Evolutionary conservation across 1,284 basidiomycete genomes (phyloP).

Genomic region (Apiotrichum montevideense): DNA sequence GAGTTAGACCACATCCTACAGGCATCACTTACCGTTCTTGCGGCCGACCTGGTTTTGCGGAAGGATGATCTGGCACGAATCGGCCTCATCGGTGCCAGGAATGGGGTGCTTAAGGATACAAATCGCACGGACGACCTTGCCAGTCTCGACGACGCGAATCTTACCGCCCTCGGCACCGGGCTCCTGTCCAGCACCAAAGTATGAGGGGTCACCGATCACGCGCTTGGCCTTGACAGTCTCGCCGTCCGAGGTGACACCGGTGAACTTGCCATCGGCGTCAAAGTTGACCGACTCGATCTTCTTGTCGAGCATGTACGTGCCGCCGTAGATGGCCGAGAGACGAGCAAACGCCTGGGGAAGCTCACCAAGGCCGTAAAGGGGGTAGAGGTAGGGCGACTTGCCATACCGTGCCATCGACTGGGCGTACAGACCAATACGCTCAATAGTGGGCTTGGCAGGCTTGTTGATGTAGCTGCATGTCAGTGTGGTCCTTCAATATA

Average conservation of each 20-base stretch:
- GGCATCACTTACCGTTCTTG: constrained; percentile 67
- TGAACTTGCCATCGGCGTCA: constrained; percentile 78
- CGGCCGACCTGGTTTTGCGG: constrained; percentile 96
- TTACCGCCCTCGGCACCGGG: constrained; percentile 56
- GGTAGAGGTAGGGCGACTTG: constrained; percentile 99
- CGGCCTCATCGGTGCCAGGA: constrained; percentile 81
- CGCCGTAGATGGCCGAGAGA: constrained; percentile 96
- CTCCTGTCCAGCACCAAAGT: constrained; percentile 72
- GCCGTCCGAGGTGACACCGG: constrained; percentile 79
- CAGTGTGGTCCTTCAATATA: background rate
- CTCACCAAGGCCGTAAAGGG: constrained; percentile 96
- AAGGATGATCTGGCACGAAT: constrained; percentile 91
- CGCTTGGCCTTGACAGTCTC: constrained; percentile 97
- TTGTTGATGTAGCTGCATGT: constrained; percentile 77
- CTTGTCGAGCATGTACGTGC: constrained; percentile 99
- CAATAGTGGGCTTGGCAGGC: constrained; percentile 81
- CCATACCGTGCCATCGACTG: constrained; percentile 99
- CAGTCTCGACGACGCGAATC: constrained; percentile 81
- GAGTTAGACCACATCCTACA: background rate
- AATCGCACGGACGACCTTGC: constrained; percentile 93
- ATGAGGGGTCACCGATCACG: constrained; percentile 96
- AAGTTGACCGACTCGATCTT: constrained; percentile 85
- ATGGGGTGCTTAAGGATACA: constrained; percentile 98
- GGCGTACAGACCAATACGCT: constrained; percentile 95
- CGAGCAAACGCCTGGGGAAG: constrained; percentile 98